phyloP scores from a whole-genome alignment of 164 flowering plant species.

The Berberis vulgaris region DNA sequence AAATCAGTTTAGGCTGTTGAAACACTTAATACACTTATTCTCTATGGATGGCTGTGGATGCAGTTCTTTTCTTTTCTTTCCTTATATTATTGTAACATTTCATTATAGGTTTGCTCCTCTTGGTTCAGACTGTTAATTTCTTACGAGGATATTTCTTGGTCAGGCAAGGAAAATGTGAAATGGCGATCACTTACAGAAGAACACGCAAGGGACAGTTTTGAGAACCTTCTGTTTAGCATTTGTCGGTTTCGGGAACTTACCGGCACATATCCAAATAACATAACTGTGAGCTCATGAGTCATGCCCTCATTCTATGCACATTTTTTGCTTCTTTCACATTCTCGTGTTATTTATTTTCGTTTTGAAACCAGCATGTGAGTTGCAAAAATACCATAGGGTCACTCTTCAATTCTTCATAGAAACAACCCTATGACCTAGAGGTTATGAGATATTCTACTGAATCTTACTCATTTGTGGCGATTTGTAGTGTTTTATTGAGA shows the following conservation, averaged over 20 bases:
- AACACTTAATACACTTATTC: too few species aligned
- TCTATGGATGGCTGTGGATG: too few species aligned
- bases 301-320: neutral
- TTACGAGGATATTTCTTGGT: conserved; percentile 1
- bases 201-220: conserved; percentile 97
- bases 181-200: conserved; percentile 88
- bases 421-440: too few species aligned
- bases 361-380: neutral
- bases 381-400: neutral
- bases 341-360: neutral
- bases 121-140: neutral
- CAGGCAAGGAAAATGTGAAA: conserved; percentile 76
- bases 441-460: too few species aligned
- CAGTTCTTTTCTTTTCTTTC: too few species aligned
- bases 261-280: conserved; percentile 75
- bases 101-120: neutral
- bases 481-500: too few species aligned
- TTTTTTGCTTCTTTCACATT: neutral
- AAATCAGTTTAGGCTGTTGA: too few species aligned
- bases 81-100: neutral
- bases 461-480: too few species aligned
- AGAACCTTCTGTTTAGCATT: conserved; percentile 92
- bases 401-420: too few species aligned
- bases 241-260: conserved; percentile 97
- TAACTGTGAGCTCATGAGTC: conserved; percentile 56